Base-by-base conservation (phyloP, 495 filamentous ascomycete species). In the Trichoderma erinaceum region DNA sequence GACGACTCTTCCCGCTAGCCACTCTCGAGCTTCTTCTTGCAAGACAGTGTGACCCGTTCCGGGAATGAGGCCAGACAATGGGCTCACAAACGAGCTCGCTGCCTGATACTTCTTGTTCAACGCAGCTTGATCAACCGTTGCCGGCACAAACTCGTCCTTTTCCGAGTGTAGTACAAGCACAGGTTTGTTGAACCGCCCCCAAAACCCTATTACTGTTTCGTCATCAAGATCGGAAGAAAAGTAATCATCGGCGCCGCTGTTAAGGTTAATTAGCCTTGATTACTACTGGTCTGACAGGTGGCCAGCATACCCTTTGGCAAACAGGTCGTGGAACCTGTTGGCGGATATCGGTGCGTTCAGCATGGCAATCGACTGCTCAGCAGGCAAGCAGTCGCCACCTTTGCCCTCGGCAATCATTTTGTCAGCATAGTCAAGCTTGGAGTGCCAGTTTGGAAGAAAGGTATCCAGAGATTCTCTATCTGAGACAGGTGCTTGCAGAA, bases 201-300 rank as follows among this genome's bases (percentile, higher is more conserved):
- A 97, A 32, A 84, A 90, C 56, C 78, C 71, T 58, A 69, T 66
- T 56, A 93, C 76, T 66, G 82, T 76, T 64, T 84, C 76, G 63
- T 91, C 88, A 0, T 76, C 74, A 61, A 96, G 78, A 75, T 94
- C 91, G 8, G 90, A 90, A 68, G 89, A 91, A 78, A 97, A 99
- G 70, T 90, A 89, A 75, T 98, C 95, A 77, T 99, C 94, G 63
- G 89, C 88, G 15, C 91, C 89, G 69, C 76, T 86, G 72, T n/a
- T 27, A 32, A 38, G 41, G 38, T 68, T 64, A 68, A 52, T 21
- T 21, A 52, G 48, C 48, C 21, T 15, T 41, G 12, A 23, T 80
- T 35, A 27, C 64, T 23, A 21, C 2, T 0, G 32, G 35, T 21
- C 41, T 65, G 18, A 21, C n/a, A 44, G 63, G 63, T 41, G 35